Conservation (phyloP, 768 basidiomycete species). For the Kwoniella sp. region DNA sequence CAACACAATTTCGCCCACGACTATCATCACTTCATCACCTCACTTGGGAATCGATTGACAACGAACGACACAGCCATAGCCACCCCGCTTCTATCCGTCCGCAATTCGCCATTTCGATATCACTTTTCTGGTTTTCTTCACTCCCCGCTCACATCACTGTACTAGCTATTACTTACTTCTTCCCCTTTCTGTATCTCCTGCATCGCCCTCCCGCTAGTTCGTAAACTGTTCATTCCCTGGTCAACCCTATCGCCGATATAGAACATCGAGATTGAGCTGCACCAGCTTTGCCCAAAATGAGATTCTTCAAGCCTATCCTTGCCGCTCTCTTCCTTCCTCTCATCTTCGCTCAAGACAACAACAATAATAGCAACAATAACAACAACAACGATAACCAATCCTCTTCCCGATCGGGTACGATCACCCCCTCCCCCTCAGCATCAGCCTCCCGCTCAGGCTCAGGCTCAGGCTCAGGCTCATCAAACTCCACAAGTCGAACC, state of each 20-base stretch:
- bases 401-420: conserved; percentile 2
- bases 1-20: background rate
- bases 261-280: background rate
- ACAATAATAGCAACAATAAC: background rate
- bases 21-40: too few relatives aligned
- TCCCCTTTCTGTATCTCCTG: too few relatives aligned
- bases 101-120: background rate
- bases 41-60: too few relatives aligned
- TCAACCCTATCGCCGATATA: too few relatives aligned
- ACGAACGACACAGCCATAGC: background rate
- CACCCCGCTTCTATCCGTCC: background rate
- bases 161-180: background rate
- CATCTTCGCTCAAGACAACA: conserved; percentile 19
- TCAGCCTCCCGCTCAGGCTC: conserved; percentile 5
- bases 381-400: background rate
- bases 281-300: background rate
- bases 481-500: conserved; percentile 15
- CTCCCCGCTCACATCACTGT: background rate
- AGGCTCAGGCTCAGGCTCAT: conserved; percentile 1
- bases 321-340: conserved; percentile 15
- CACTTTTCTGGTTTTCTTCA: too few relatives aligned
- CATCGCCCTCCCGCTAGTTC: too few relatives aligned
- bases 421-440: conserved; percentile 9
- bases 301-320: conserved; percentile 4
- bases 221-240: too few relatives aligned